Evolutionary conservation across 495 filamentous ascomycete species (phyloP), one percentile per base, ranked within the genome.

Genomic region (Aspergillus leporis): DNA sequence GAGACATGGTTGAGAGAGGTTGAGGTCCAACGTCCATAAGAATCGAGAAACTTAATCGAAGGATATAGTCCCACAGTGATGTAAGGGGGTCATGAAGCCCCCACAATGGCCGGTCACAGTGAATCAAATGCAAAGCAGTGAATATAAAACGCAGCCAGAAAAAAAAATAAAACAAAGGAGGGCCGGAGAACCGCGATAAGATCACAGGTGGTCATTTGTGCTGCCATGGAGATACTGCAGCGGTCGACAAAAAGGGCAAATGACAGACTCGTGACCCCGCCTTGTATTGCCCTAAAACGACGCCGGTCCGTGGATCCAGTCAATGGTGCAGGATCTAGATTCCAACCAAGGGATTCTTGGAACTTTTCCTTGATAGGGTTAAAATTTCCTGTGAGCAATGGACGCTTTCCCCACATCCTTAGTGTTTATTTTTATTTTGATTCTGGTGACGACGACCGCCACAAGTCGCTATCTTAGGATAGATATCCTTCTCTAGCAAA

Each of bases 241-340:
- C 16, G 18, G 1, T 21, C 41, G 18, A 7, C 14, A 1, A 19
- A 19, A 19, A 45, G 18, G 41, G 41, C n/a, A 45, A n/a, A 45
- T 45, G 41, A 19, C 41, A 45, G 41, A 12, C 43, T 22, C 19
- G 43, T 47, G 43, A 47, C 43, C 43, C 19, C 43, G 41, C 41
- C 41, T 21, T 3, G 34, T 36, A 1, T 36, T 10, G 34, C 34
- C 34, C 34, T 36, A 36, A 36, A 2, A 14, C 34, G 4, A 36
- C 34, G 34, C 60, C 53, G 46, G 46, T 32, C 32, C 23, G 51
- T 53, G 53, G 52, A 57, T 53, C 34, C 48, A 18, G 14, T 31
- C 14, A 34, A 41, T 47, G 18, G 18, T 47, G 18, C 50, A 50
- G 55, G 60, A 49, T 43, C 50, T 50, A 59, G 41, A 59, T 18